Evolutionary conservation across 2,329 filamentous ascomycete genomes (phyloP).

Genomic region (Sclerotinia subarctica): DNA sequence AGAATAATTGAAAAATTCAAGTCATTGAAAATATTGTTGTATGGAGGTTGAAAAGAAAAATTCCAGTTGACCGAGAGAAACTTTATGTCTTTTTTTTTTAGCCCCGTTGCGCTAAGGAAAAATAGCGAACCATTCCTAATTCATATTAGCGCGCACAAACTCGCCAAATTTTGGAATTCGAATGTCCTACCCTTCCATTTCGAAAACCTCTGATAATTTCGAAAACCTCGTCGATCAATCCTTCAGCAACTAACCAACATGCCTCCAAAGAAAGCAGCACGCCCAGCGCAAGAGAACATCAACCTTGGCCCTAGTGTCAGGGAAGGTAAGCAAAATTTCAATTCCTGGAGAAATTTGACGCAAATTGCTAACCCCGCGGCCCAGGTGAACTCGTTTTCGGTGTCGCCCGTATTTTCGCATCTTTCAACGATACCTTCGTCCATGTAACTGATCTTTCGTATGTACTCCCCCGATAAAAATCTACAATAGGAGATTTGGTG

Average conservation of each 20-base stretch:
- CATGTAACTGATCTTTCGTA: conserved; percentile 99
- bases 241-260: conserved; percentile 68
- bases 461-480: conserved; percentile 42
- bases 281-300: conserved; percentile 93
- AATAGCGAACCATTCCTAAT: conserved; percentile 29
- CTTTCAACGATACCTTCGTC: conserved; percentile 71
- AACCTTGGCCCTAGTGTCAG: conserved; percentile 94
- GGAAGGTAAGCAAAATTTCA: conserved; percentile 63
- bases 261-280: conserved; percentile 88
- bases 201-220: conserved; percentile 16
- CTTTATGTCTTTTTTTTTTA: conserved; percentile 19
- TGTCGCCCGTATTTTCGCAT: conserved; percentile 77
- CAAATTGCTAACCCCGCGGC: conserved; percentile 14
- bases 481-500: conserved; percentile 22
- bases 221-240: conserved; percentile 22
- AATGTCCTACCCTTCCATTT: conserved; percentile 4
- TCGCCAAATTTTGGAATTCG: conserved; percentile 21
- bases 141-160: conserved; percentile 28
- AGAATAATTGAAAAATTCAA: background rate
- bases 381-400: conserved; percentile 74
- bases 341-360: background rate
- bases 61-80: conserved; percentile 10
- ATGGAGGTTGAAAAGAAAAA: conserved; percentile 15
- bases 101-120: conserved; percentile 19
- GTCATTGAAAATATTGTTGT: conserved; percentile 2